Percentiles rank a stretch among this genome's conserved stretches.
Conservation (phyloP, 176 grass and related monocot genomes). For the Cenchrus americanus region DNA sequence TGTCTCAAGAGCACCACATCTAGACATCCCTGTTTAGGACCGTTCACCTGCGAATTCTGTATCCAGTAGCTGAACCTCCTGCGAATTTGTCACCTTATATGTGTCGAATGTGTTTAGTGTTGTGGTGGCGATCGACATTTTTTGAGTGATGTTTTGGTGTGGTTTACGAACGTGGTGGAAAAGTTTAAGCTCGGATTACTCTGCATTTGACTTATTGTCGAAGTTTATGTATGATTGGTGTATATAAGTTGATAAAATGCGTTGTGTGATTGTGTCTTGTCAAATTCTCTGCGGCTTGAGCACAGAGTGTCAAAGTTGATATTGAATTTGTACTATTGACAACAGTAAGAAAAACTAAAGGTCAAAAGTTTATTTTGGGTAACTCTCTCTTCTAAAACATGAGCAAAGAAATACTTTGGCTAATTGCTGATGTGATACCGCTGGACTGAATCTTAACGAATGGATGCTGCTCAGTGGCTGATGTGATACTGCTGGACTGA, state of each 20-base stretch:
- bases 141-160: not conserved
- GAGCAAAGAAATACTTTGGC: not conserved
- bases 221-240: not conserved
- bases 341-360: too few species aligned
- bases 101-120: too few species aligned
- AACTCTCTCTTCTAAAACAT: too few species aligned
- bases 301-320: too few species aligned
- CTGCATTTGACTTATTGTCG: not conserved
- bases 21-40: not conserved
- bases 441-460: not conserved
- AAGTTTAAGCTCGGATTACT: not conserved
- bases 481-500: not conserved
- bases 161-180: not conserved
- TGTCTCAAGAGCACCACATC: conserved; percentile 13
- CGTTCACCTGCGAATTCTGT: not conserved
- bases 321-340: too few species aligned
- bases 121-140: too few species aligned
- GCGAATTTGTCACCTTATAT: not conserved
- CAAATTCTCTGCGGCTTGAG: too few species aligned
- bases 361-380: too few species aligned
- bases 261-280: too few species aligned
- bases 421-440: not conserved
- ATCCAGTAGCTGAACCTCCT: not conserved
- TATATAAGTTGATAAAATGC: not conserved
- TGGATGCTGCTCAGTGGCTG: not conserved